Evolutionary conservation across 140 eudicot species (phyloP), one percentile per base, ranked within the genome.

Genomic region (Senecio squalidus): DNA sequence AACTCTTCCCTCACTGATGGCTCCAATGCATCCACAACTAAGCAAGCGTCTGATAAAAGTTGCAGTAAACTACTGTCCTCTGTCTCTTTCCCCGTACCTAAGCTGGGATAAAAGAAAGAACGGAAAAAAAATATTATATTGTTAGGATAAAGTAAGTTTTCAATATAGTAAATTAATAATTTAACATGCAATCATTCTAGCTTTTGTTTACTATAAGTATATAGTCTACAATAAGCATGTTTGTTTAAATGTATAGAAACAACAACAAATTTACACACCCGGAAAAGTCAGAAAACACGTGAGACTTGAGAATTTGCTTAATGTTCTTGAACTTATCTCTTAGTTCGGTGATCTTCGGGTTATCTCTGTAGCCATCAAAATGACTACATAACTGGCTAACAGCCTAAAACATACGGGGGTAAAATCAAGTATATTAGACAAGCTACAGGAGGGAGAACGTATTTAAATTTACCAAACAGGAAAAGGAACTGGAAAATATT

Each of bases 321-420:
- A 93, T 88, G 80, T 88, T 88, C 84, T 93, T 93, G 73, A 93
- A 88, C 72, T 88, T 93, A 36, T 88, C 99, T 68, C 96, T 84
- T 38, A 93, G 93, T 73, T 93, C 99, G 2, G 88, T 93, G 69
- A 93, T 88, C 76, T 88, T 93, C 13, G 89, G 96, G 43, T 84
- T 70, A 76, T 93, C 99, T 82, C 95, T 85, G 34, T 93, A 93
- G 67, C 95, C 99, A 60, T 93, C 99, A 80, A 93, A 93, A 84
- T 93, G 99, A 74, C 90, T 88, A 74, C 95, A 88, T 67, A 93
- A 64, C 84, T 93, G 99, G 74, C 88, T 82, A 31, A 93, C 99
- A 78, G 96, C 99, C 99, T 92, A 79, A 72, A 72, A 80, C 48
- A 69, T 36, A 38, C n/a, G n/a, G n/a, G n/a, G n/a, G n/a, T 44